Conservation (phyloP, 192 early-diverging fungal genomes). For the Geosiphon pyriformis region DNA sequence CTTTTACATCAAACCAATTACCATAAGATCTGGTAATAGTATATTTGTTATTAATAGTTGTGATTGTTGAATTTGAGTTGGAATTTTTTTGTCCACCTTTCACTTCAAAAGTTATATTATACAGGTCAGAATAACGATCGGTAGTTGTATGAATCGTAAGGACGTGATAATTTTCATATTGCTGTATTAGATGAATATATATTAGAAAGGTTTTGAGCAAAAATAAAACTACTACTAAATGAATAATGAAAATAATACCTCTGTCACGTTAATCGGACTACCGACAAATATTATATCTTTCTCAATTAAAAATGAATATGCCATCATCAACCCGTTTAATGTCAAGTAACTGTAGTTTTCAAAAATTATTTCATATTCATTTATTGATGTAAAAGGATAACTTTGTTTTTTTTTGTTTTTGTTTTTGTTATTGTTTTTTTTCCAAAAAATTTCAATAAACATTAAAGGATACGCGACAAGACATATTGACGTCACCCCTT, state of each 20-base stretch:
- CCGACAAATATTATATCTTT: constrained; percentile 65
- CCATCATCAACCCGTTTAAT: constrained; percentile 44
- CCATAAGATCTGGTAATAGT: constrained; percentile 51
- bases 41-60: constrained; percentile 44
- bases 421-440: no score
- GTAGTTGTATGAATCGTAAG: constrained; percentile 24
- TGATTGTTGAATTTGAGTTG: constrained; percentile 1
- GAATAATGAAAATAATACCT: constrained; percentile 19
- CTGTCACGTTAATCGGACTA: constrained; percentile 34
- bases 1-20: constrained; percentile 64
- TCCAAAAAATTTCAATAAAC: no score
- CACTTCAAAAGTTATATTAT: constrained; percentile 51
- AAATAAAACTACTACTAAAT: no score
- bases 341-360: constrained; percentile 33
- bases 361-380: neutral
- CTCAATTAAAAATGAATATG: constrained; percentile 57
- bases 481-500: constrained; percentile 55
- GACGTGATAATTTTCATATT: neutral
- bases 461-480: constrained; percentile 44
- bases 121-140: constrained; percentile 47
- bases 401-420: no score
- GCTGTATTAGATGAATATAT: no score
- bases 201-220: no score
- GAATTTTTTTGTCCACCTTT: constrained; percentile 25
- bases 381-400: neutral